Base-by-base conservation (phyloP, 768 basidiomycete species). In the Tylopilus subfusipes region DNA sequence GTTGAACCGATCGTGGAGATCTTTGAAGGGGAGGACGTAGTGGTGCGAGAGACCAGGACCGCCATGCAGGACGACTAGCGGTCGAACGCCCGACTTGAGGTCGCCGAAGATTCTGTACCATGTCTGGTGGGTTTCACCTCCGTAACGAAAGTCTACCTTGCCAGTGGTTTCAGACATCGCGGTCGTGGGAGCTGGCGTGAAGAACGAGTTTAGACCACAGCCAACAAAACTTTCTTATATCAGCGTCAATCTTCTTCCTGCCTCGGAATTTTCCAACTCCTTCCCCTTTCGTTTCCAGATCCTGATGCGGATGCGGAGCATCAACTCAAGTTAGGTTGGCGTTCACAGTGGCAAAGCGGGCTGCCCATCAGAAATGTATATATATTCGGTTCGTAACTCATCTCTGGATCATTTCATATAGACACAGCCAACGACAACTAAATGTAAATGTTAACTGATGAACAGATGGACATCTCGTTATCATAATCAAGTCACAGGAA, bases 101-200 rank as follows among this genome's bases (percentile, higher is more conserved):
- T 75, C 69, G n/a, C 79, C 79, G 33, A 73, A 57, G 45, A 78
- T 52, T 49, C 66, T 74, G 64, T 76, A 80, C 72, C 73, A 78
- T 14, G 78, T 80, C 58, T 75, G 59, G 65, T 71, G 75, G 2
- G 62, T 59, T 50, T 68, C 49, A 9, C 11, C 25, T 21, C 57
- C 61, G 18, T 54, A 48, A n/a, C 25, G 44, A 46, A 68, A 68
- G 29, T 61, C 55, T 5, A 66, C 40, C 21, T 56, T 63, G 0
- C 66, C 68, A 0, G 63, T 68, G 24, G 16, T 61, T 48, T 59
- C 68, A 33, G 53, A 18, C 67, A 67, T 68, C 3, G 12, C 10
- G 13, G 13, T 18, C 1, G 45, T 44, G 29, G 16, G 14, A 11
- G 34, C 21, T 16, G 19, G 5, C 14, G 11, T 5, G 31, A 19